Base-by-base conservation (phyloP, 2,329 filamentous ascomycete species). In the Onygena corvina region DNA sequence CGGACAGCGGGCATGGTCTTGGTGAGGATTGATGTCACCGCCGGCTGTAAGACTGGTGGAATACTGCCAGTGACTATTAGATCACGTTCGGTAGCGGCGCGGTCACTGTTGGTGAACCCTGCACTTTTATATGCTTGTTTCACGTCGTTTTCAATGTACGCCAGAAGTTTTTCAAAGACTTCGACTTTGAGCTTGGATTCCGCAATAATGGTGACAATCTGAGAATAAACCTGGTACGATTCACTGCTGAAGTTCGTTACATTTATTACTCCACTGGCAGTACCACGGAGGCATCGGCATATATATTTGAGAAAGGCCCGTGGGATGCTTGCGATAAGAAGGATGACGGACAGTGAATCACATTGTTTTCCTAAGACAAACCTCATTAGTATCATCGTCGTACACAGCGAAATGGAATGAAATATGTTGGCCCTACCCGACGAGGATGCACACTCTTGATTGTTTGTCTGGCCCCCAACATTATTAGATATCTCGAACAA, bases 261-360 rank as follows among this genome's bases (percentile, higher is more conserved):
- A 16, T 68, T 60, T 47, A 60, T 57, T 52, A 60, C 63, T 46
- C 64, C 65, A 1, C 70, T 71, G 70, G 55, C 73, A 55, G 84
- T 67, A 53, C 80, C 75, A 3, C 68, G 64, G 18, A 88, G 71
- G 25, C 81, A 77, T 34, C 79, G 79, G 62, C 79, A 84, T 44
- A 80, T 72, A 25, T 83, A 79, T 21, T 79, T 78, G 18, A 93
- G 71, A 54, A 90, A 83, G 16, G 79, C 78, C 9, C 87, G 78
- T 8, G 83, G 83, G 47, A 83, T 80, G 25, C 84, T 88, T 58
- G 81, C 84, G 25, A 93, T 75, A 16, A 92, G 62, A 11, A 93
- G 71, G 52, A 72, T 55, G 20, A 72, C 61, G 42, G 69, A 60
- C 6, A 71, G 62, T 5, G 47, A 47, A 9, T 49, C 50, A 12